Base-by-base conservation (phyloP, 2,329 filamentous ascomycete genomes). In the Fusarium sp. region DNA sequence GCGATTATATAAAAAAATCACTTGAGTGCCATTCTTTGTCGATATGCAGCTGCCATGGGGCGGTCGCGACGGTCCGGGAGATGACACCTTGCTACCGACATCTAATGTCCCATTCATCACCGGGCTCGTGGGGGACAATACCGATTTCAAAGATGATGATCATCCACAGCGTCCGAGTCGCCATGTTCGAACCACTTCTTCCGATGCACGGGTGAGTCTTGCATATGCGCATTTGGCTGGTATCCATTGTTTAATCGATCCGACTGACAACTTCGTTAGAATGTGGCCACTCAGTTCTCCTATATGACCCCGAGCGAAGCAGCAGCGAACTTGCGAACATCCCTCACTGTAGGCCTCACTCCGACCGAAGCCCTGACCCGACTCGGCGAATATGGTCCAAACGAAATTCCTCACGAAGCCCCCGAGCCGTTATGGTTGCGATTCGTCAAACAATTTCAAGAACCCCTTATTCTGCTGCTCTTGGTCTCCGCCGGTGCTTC, bases 381-480 rank as follows among this genome's bases (percentile, higher is more conserved):
- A 74, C 85, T 97, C 63, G 87, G 90, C 74, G 88, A 91, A 67
- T 88, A 96, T 81, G 96, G 96, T 30, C 89, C 91, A 26, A 99
- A 99, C 79, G 96, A 99, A 80, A 91, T 99, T 36, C 93, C 96
- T 7, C 93, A 96, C 78, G 94, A 98, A 61, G 90, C 93, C 54
- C 93, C 95, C 2, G 96, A 99, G 79, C 94, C 96, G 11, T 82
- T 99, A 58, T 99, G 96, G 94, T 81, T 97, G 53, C 92, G 96
- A 60, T 99, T 99, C 74, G 77, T 97, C 62, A 96, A 97, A 79
- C 96, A 99, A 75, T 99, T 99, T 77, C 94, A 96, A 76, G 96
- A 99, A 76, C 95, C 96, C 1, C 83, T 99, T 55, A 99, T 99
- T 66, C 80, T 98, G 21, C 86, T 99, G n/a, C 86, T 99, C 17